Evolutionary conservation across 2,329 filamentous ascomycete species (phyloP).

Genomic region (Phyllosticta citribraziliensis): DNA sequence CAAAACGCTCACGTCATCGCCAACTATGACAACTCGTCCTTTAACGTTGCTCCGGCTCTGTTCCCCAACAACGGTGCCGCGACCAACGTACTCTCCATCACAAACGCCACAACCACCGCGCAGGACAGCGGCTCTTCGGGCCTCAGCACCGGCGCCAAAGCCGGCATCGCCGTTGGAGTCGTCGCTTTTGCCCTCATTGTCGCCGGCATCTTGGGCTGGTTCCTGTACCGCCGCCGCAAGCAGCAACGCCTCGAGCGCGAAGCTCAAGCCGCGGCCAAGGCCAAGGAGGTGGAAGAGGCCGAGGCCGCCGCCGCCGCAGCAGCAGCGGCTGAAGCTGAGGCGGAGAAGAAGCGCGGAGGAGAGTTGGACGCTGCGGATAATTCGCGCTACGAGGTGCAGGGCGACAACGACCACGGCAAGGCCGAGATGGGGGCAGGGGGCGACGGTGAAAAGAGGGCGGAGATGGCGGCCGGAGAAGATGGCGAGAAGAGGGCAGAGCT

Average conservation of each 20-base stretch:
- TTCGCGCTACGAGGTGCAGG: conserved; percentile 5
- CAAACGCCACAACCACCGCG: conserved; percentile 1
- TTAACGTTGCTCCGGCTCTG: conserved; percentile 44
- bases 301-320: not conserved
- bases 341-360: not conserved
- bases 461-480: not conserved
- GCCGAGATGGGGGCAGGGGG: not conserved
- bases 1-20: conserved; percentile 33
- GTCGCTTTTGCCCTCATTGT: conserved; percentile 12
- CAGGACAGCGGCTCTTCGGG: not conserved
- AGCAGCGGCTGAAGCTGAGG: not conserved
- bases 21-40: conserved; percentile 24
- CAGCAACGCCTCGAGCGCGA: not conserved
- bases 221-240: conserved; percentile 11
- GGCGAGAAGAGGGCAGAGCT: not conserved
- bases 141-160: conserved; percentile 19
- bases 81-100: conserved; percentile 28
- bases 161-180: conserved; percentile 19
- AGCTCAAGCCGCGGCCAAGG: not conserved
- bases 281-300: not conserved
- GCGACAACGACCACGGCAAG: not conserved
- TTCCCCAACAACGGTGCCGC: conserved; percentile 36
- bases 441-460: not conserved
- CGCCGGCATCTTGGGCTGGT: conserved; percentile 13
- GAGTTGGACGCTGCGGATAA: conserved; percentile 4